Conservation (phyloP, 2,329 filamentous ascomycete species). For the Coniochaeta sp. region DNA sequence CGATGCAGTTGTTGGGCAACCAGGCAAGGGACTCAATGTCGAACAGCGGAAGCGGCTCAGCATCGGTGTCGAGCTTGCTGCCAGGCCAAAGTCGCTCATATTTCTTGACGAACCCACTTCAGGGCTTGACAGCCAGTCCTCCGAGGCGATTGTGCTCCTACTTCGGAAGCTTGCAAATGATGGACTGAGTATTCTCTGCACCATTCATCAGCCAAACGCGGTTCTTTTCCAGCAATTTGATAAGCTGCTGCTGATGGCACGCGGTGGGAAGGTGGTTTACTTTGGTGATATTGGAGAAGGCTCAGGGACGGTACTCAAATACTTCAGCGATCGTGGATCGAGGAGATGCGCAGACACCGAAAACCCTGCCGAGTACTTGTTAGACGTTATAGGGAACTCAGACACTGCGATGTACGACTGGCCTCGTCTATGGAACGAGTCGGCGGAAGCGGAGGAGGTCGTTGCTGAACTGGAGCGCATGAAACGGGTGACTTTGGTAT, state of each 20-base stretch:
- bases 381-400: slow-evolving; percentile 36
- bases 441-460: slow-evolving; percentile 19
- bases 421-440: slow-evolving; percentile 26
- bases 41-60: slow-evolving; percentile 48
- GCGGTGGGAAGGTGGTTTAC: slow-evolving; percentile 47
- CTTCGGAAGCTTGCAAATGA: slow-evolving; percentile 53
- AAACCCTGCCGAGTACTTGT: slow-evolving; percentile 36
- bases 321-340: slow-evolving; percentile 44
- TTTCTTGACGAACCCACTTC: slow-evolving; percentile 70
- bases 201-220: slow-evolving; percentile 33
- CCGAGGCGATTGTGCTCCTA: slow-evolving; percentile 61
- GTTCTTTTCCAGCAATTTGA: too few species aligned
- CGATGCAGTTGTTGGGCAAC: neutral
- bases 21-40: slow-evolving; percentile 17
- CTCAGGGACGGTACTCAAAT: slow-evolving; percentile 38
- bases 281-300: slow-evolving; percentile 40
- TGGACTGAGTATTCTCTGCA: slow-evolving; percentile 38
- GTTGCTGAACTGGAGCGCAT: slow-evolving; percentile 23
- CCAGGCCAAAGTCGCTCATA: slow-evolving; percentile 59
- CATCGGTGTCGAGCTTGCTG: slow-evolving; percentile 64
- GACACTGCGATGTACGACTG: slow-evolving; percentile 27
- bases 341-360: too few species aligned
- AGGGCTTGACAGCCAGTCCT: slow-evolving; percentile 63
- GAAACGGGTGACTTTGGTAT: slow-evolving; percentile 1
- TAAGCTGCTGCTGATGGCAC: too few species aligned